These are phyloP conservation scores for Lachancea thermotolerans DNA, from an alignment of 805 yeast genomes.

Conservation along the genomic window DNA sequence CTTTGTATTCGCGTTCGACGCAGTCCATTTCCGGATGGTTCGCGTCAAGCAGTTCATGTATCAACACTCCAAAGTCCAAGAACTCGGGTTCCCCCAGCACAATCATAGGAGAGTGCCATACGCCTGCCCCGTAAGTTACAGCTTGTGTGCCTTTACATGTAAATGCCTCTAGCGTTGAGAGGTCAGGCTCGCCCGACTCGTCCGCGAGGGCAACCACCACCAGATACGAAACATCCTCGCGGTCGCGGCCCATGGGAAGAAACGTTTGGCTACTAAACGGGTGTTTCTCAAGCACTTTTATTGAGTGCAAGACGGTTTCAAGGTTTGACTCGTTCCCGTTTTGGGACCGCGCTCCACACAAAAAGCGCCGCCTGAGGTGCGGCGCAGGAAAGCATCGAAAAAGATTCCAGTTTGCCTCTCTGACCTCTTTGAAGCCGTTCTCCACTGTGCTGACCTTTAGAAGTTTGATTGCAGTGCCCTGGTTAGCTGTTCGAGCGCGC, in stretches of 20 bases:
- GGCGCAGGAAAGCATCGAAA: conserved; percentile 75
- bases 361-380: conserved; percentile 39
- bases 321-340: too few relatives aligned
- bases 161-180: conserved; percentile 57
- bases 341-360: background rate
- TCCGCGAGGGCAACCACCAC: conserved; percentile 72
- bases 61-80: conserved; percentile 81
- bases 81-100: conserved; percentile 49
- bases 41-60: conserved; percentile 74
- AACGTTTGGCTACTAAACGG: conserved; percentile 87
- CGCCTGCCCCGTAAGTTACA: conserved; percentile 69
- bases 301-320: conserved; percentile 32
- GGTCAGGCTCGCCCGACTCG: conserved; percentile 53
- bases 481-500: conserved; percentile 57
- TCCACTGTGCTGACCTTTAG: conserved; percentile 63
- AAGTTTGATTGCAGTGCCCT: conserved; percentile 86
- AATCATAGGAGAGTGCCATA: conserved; percentile 98
- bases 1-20: conserved; percentile 62
- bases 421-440: conserved; percentile 41
- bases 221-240: conserved; percentile 48
- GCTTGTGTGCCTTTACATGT: conserved; percentile 77
- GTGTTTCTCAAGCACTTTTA: conserved; percentile 81
- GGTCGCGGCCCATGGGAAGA: conserved; percentile 81
- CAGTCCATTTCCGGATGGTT: conserved; percentile 57
- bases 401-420: conserved; percentile 69